Percentiles rank a stretch among this genome's conserved stretches.
Conservation (phyloP, 2,329 filamentous ascomycete species). For the Macrophomina phaseolina region DNA sequence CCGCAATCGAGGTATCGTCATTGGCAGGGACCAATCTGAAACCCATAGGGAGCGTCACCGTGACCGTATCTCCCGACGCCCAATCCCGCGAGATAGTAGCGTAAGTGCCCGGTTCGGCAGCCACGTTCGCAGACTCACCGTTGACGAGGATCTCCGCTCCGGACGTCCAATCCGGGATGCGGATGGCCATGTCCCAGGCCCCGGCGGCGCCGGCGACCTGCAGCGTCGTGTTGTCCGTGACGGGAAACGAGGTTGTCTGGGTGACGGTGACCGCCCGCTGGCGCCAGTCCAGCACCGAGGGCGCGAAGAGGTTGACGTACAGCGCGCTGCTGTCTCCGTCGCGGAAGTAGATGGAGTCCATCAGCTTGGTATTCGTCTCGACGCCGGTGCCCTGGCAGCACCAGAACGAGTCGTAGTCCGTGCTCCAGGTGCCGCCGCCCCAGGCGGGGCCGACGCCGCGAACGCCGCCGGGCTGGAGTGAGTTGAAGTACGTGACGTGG, state of each 20-base stretch:
- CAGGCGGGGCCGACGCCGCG: constrained; percentile 57
- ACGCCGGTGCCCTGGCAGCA: constrained; percentile 60
- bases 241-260: constrained; percentile 54
- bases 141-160: constrained; percentile 52
- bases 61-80: constrained; percentile 52
- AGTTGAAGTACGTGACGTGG: constrained; percentile 60
- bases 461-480: constrained; percentile 54
- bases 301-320: constrained; percentile 58
- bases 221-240: constrained; percentile 48
- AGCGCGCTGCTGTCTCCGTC: constrained; percentile 42
- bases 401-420: constrained; percentile 61
- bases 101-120: constrained; percentile 47
- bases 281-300: constrained; percentile 54
- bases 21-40: constrained; percentile 54
- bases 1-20: constrained; percentile 52
- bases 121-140: constrained; percentile 39
- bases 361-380: constrained; percentile 61
- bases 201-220: constrained; percentile 41
- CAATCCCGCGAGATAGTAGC: constrained; percentile 50
- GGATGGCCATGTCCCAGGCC: constrained; percentile 47
- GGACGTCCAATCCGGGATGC: constrained; percentile 55
- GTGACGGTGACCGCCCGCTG: constrained; percentile 48
- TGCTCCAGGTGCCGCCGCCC: constrained; percentile 62
- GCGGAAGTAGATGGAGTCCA: constrained; percentile 60
- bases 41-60: constrained; percentile 54